Conservation (phyloP, 2,329 filamentous ascomycete genomes). For the Nemania sp. region DNA sequence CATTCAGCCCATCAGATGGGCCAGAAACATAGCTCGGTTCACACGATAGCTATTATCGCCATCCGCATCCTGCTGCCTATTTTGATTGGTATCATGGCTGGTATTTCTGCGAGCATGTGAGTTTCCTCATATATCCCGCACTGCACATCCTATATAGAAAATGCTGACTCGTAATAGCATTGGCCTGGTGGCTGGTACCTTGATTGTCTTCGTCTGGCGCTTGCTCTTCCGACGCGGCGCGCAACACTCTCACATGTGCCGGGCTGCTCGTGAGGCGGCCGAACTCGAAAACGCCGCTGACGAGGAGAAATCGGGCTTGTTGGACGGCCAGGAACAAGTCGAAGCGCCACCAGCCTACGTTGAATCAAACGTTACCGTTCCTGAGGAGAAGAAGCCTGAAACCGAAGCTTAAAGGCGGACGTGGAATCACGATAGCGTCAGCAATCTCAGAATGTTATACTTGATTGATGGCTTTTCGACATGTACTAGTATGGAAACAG, state of each 20-base stretch:
- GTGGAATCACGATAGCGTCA: no score
- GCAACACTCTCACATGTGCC: conserved; percentile 40
- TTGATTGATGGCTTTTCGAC: neutral
- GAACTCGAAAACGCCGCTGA: conserved; percentile 43
- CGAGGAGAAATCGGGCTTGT: conserved; percentile 56
- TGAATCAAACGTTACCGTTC: conserved; percentile 30
- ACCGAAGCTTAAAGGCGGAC: conserved; percentile 30
- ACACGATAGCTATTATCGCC: conserved; percentile 58
- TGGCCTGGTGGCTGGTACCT: conserved; percentile 66
- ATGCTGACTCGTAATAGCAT: conserved; percentile 48
- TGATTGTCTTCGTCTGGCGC: conserved; percentile 63
- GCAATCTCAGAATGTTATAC: neutral
- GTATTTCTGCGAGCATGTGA: conserved; percentile 67
- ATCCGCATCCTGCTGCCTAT: conserved; percentile 69
- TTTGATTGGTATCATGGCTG: conserved; percentile 68
- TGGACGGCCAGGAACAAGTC: conserved; percentile 44
- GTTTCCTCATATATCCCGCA: conserved; percentile 32
- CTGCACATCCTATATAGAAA: neutral
- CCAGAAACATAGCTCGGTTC: conserved; percentile 46
- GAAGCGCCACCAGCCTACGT: conserved; percentile 38
- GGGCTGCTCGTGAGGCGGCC: conserved; percentile 41
- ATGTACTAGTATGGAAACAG: conserved; percentile 8
- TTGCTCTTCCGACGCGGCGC: conserved; percentile 53
- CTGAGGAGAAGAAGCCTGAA: conserved; percentile 37
- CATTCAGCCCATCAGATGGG: conserved; percentile 14